These are phyloP conservation scores for Fusarium sp. DNA, from an alignment of 2,329 filamentous ascomycete species.

Conservation along the genomic window DNA sequence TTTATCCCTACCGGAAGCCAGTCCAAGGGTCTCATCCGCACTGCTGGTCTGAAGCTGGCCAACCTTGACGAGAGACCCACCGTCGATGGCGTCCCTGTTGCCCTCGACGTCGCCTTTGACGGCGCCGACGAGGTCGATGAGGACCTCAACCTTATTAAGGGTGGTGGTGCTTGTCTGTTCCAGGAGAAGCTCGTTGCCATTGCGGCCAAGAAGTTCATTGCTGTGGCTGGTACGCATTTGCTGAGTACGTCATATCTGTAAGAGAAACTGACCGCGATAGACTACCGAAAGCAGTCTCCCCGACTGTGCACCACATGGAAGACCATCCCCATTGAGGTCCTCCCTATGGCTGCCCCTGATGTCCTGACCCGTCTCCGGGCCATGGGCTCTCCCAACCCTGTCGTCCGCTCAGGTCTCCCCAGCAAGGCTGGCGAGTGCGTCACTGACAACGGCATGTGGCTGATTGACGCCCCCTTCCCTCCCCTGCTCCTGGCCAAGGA, in stretches of 20 bases:
- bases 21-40: constrained; percentile 85
- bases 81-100: constrained; percentile 53
- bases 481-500: constrained; percentile 75
- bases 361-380: constrained; percentile 79
- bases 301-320: constrained; percentile 84
- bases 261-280: constrained; percentile 54
- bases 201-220: constrained; percentile 85
- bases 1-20: constrained; percentile 96
- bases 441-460: constrained; percentile 73
- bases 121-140: constrained; percentile 97
- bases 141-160: constrained; percentile 96
- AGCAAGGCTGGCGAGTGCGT: constrained; percentile 84
- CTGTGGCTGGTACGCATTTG: constrained; percentile 75
- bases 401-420: constrained; percentile 77
- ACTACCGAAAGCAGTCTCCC: constrained; percentile 89
- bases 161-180: constrained; percentile 95
- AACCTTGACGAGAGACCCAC: constrained; percentile 80
- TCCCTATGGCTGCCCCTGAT: constrained; percentile 82
- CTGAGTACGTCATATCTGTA: neutral
- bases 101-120: constrained; percentile 92
- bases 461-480: constrained; percentile 92
- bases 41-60: constrained; percentile 80
- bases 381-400: constrained; percentile 79
- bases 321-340: constrained; percentile 91
- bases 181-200: constrained; percentile 97